A percentile compares a stretch with the other conserved stretches of the same genome.
phyloP scores from a whole-genome alignment of 2,329 filamentous ascomycete species.

The Pseudopyrenochaeta lycopersici region DNA sequence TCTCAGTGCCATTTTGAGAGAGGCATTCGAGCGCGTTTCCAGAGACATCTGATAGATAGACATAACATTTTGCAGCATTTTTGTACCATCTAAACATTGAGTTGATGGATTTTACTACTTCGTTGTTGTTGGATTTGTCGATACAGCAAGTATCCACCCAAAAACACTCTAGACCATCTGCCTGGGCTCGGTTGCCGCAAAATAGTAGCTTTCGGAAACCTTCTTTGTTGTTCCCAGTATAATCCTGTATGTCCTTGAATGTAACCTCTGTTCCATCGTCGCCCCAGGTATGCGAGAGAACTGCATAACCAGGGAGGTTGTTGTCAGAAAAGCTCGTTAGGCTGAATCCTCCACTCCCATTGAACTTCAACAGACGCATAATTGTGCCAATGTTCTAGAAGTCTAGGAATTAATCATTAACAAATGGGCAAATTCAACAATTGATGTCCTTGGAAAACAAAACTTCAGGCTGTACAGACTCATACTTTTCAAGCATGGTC shows the following conservation, averaged over 20 bases:
- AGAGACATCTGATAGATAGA: not conserved
- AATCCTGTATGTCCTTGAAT: not conserved
- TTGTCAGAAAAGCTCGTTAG: too few relatives aligned
- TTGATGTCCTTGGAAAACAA: too few relatives aligned
- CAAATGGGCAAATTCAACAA: too few relatives aligned
- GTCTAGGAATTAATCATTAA: too few relatives aligned
- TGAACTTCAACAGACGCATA: too few relatives aligned
- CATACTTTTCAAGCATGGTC: too few relatives aligned
- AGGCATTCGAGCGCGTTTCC: not conserved
- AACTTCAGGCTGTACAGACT: too few relatives aligned
- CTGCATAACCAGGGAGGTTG: too few relatives aligned
- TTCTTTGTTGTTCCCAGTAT: not conserved
- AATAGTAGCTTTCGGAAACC: not conserved
- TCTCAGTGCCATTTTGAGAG: conserved; percentile 13
- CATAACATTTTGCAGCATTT: not conserved
- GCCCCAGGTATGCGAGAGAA: not conserved
- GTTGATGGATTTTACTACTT: not conserved
- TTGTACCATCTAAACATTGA: not conserved
- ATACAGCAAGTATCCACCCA: not conserved
- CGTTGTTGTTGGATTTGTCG: not conserved
- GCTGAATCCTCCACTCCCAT: too few relatives aligned
- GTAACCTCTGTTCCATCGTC: not conserved
- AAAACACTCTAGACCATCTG: too few relatives aligned
- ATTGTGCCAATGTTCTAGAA: too few relatives aligned
- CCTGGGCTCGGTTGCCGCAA: not conserved